A percentile compares a stretch with the other conserved stretches of the same genome.
Evolutionary conservation across 1,284 basidiomycete species (phyloP).

Genomic region (Tylopilus sp.): DNA sequence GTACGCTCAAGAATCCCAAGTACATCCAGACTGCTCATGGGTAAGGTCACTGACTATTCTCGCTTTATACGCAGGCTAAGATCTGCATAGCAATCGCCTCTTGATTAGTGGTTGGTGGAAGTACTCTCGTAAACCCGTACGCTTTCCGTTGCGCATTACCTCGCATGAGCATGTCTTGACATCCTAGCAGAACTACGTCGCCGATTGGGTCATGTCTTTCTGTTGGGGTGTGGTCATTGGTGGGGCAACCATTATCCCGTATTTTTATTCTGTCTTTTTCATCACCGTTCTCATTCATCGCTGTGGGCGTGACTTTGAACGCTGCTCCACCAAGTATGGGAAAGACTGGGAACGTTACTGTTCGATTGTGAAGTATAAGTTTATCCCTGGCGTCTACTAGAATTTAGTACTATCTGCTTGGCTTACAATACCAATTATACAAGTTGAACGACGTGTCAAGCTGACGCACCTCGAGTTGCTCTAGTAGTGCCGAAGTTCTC

Average conservation of each 20-base stretch:
- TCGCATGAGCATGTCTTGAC: conserved; percentile 2
- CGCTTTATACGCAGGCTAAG: conserved; percentile 5
- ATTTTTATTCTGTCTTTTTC: conserved; percentile 95
- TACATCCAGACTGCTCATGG: conserved; percentile 95
- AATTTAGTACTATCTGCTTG: conserved; percentile 13
- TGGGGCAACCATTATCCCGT: conserved; percentile 81
- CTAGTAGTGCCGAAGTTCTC: conserved; percentile 23
- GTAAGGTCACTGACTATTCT: conserved; percentile 34
- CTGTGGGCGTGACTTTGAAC: conserved; percentile 87
- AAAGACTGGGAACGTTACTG: conserved; percentile 95
- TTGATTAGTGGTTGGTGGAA: conserved; percentile 88
- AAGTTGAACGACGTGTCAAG: conserved; percentile 12
- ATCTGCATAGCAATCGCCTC: conserved; percentile 64
- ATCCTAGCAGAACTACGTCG: conserved; percentile 66
- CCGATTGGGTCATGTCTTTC: conserved; percentile 86
- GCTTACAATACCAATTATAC: conserved; percentile 1
- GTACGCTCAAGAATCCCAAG: conserved; percentile 83
- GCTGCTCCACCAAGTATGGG: conserved; percentile 91
- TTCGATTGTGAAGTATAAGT: conserved; percentile 81
- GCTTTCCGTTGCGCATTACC: conserved; percentile 23
- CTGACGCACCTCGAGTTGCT: not conserved
- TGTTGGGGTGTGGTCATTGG: conserved; percentile 91
- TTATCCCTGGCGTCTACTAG: conserved; percentile 74
- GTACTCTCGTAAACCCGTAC: conserved; percentile 83
- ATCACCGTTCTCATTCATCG: conserved; percentile 86